Base-by-base conservation (phyloP, 345 rosid genomes). In the Rubroshorea leprosula region DNA sequence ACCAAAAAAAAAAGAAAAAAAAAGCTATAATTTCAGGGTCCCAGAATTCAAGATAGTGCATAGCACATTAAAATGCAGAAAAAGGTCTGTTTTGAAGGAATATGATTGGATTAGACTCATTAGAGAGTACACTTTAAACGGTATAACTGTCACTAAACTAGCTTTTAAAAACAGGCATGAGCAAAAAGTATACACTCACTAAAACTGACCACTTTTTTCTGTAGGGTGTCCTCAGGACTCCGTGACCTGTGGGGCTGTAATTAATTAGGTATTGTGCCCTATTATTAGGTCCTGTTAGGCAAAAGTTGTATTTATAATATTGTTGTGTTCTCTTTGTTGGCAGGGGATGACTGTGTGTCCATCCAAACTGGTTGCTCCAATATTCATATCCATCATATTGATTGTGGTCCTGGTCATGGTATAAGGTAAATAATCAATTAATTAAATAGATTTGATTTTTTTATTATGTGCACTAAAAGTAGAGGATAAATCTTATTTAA, bases 341-440 rank as follows among this genome's bases (percentile, higher is more conserved):
- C 73, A 87, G 98, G 92, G 58, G 98, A 91, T 80, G 98, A 85
- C 73, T 87, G 96, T 76, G 68, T 91, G 49, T 91, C 98, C 67
- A 86, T 85, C 51, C 96, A 80, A 71, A 87, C 88, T 5, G 98
- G 96, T 52, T 85, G 90, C 80, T 79, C 90, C 22, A 80, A 85
- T 54, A 66, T 87, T 27, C 85, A 87, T 62, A 62, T 91, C 31
- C 96, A 85, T 68, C 87, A 85, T 31, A 78, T 82, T 31, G 79
- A 66, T 64, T 87, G 96, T 45, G 91, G 98, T 61, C 96, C 98
- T 38, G 96, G 96, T n/a, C 98, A 87, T 68, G 98, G 98, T 0
- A 83, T 87, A 29, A 90, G 97, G 96, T 88, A 68, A 60, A 39
- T 15, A 23, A 13, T 14, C 6, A 21, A 7, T 23, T 5, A 1